A percentile compares a stretch with the other conserved stretches of the same genome.
Conservation (phyloP, 2,329 filamentous ascomycete genomes). For the Aspergillus sp. region DNA sequence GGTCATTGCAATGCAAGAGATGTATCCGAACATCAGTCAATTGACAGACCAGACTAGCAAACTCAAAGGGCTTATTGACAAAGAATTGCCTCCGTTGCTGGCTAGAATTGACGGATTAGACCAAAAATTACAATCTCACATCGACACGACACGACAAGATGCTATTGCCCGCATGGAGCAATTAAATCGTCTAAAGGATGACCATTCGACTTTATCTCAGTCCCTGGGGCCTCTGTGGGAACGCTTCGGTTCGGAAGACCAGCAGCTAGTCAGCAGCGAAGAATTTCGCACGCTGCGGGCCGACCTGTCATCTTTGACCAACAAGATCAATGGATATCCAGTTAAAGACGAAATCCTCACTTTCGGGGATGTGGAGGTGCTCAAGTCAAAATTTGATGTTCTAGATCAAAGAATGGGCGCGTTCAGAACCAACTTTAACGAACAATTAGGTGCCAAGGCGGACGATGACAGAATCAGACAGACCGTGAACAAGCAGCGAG, state of each 20-base stretch:
- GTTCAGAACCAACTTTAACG: background rate
- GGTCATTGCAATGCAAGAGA: slow-evolving; percentile 32
- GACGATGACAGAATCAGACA: background rate
- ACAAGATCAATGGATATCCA: background rate
- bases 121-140: background rate
- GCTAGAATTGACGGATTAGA: background rate
- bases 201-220: slow-evolving; percentile 3
- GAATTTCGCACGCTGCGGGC: slow-evolving; percentile 8
- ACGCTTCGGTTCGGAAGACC: background rate
- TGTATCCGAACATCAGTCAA: slow-evolving; percentile 28
- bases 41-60: background rate
- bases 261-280: slow-evolving; percentile 8
- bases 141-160: background rate
- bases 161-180: background rate
- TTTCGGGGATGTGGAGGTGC: slow-evolving; percentile 6
- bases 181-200: slow-evolving; percentile 5
- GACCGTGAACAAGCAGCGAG: background rate
- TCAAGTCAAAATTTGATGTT: slow-evolving; percentile 7
- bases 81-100: background rate
- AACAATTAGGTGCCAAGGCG: background rate
- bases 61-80: background rate
- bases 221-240: slow-evolving; percentile 6
- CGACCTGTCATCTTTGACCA: background rate
- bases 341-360: background rate
- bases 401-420: background rate